Base-by-base conservation (phyloP, 2,329 filamentous ascomycete genomes). In the Aureobasidium sp. region DNA sequence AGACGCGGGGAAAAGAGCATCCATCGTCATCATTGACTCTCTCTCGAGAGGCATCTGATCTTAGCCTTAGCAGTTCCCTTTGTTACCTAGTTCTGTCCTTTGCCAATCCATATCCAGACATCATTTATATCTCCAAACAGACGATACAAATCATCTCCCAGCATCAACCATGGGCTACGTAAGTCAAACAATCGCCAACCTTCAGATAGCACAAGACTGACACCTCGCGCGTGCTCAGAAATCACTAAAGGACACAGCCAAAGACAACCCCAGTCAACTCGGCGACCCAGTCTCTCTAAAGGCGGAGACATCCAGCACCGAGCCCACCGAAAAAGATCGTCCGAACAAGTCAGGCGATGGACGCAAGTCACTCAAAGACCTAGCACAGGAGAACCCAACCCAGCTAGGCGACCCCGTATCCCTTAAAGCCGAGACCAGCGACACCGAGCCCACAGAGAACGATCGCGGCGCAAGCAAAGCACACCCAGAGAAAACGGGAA, bases 281-380 rank as follows among this genome's bases (percentile, higher is more conserved):
- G 72, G 72, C 40, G 72, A 74, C 59, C 72, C 72, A 5, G 70
- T 73, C 9, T 70, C 67, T 5, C 64, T 74, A 12, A 72, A 72
- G 61, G 71, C 72, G 7, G 72, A 74, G 64, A 73, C 70, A 5
- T 67, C 67, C n/a, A 60, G 70, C 48, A 70, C 62, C 11, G 60
- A 67, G 27, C 70, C 69, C 2, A 70, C 69, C 2, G 64, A 69
- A 8, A 59, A 68, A 2, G 69, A 71, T 31, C 45, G 62, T 17
- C 64, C 64, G 31, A 65, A 65, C 54, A 65, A 65, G 60, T 39
- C 47, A 33, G 53, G 39, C 39, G 53, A 44, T 33, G 50, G 60
- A 15, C 44, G 63, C 33, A 68, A 67, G 63, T 63, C 64, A 5
- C 42, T 71, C 48, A 70, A 70, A 61, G 49, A 70, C 60, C 63